These are phyloP conservation scores for Nicotiana paniculata DNA, from an alignment of 257 asterid genomes.

Conservation along the genomic window DNA sequence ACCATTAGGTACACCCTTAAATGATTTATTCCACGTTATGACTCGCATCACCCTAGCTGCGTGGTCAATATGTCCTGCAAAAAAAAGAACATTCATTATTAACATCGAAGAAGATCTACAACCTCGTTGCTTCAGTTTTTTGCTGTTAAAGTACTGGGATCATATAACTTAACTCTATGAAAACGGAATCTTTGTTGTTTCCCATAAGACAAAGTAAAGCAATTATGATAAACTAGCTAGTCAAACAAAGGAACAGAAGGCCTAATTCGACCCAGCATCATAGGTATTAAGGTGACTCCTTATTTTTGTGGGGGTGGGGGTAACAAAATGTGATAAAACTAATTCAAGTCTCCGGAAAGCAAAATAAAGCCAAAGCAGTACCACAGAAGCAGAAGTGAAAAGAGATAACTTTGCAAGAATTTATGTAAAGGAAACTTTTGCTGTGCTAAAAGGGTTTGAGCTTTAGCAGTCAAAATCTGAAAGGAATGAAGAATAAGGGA, in stretches of 20 bases:
- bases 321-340: background rate
- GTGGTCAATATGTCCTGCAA: slow-evolving; percentile 92
- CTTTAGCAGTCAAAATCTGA: background rate
- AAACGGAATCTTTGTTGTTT: background rate
- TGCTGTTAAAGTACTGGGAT: background rate
- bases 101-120: background rate
- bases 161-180: background rate
- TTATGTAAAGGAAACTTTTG: background rate
- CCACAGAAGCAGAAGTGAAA: too few species aligned
- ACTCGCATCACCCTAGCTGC: slow-evolving; percentile 96
- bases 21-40: slow-evolving; percentile 94
- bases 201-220: background rate
- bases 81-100: slow-evolving; percentile 9
- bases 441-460: background rate
- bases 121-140: background rate
- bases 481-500: background rate
- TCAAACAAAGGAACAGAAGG: background rate
- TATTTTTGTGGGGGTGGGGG: too few species aligned
- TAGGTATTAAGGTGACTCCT: background rate
- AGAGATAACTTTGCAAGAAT: background rate
- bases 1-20: slow-evolving; percentile 58
- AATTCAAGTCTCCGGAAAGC: too few species aligned
- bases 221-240: background rate
- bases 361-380: too few species aligned
- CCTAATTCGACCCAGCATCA: background rate